Conservation (phyloP, 2,329 filamentous ascomycete species). For the Scedosporium boydii region DNA sequence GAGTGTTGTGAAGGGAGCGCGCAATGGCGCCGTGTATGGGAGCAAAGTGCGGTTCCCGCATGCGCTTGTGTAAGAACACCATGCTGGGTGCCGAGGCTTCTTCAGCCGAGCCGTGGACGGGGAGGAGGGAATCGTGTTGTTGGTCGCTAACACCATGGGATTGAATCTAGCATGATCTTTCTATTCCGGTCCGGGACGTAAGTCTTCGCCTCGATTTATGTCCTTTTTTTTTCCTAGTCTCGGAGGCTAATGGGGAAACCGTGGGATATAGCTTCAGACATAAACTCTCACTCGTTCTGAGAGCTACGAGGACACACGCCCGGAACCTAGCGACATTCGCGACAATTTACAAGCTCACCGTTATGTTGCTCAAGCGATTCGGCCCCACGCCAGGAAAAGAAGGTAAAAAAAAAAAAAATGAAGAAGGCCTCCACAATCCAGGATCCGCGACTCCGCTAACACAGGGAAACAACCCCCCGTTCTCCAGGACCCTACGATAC, state of each 20-base stretch:
- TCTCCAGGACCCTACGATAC: slow-evolving; percentile 63
- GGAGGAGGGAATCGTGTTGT: background rate
- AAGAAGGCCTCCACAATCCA: background rate
- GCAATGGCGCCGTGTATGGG: slow-evolving; percentile 95
- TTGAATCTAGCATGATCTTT: slow-evolving; percentile 69
- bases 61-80: slow-evolving; percentile 60
- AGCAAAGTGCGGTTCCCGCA: slow-evolving; percentile 97
- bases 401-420: slow-evolving; percentile 21
- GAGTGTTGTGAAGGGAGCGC: slow-evolving; percentile 79
- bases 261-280: slow-evolving; percentile 47
- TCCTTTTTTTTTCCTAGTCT: background rate
- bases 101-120: background rate
- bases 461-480: background rate
- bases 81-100: background rate
- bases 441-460: background rate
- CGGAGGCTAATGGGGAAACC: background rate
- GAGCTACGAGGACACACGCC: slow-evolving; percentile 83
- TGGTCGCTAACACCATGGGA: background rate
- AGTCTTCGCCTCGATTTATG: slow-evolving; percentile 20
- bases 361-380: slow-evolving; percentile 62
- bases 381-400: slow-evolving; percentile 51
- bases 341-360: slow-evolving; percentile 75
- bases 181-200: slow-evolving; percentile 88
- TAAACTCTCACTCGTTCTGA: slow-evolving; percentile 68
- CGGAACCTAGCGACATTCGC: slow-evolving; percentile 88